phyloP scores from a whole-genome alignment of 164 flowering plant genomes.

The Macadamia tetraphylla region DNA sequence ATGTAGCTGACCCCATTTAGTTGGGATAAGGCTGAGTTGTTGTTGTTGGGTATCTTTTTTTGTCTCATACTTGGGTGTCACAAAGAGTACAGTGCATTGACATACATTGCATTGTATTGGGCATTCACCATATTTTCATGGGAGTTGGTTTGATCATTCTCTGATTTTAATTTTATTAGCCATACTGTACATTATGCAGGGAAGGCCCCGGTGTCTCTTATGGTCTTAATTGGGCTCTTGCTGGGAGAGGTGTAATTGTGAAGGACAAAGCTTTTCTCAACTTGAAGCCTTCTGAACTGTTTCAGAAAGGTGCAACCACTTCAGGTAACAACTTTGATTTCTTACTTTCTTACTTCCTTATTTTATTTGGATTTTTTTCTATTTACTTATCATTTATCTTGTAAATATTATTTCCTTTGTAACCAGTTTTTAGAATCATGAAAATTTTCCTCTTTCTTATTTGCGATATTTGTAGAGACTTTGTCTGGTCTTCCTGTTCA shows the following conservation, averaged over 20 bases:
- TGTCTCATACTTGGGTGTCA: no score
- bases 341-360: background rate
- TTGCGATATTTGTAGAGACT: constrained; percentile 23
- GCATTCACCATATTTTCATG: background rate
- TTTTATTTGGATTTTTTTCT: background rate
- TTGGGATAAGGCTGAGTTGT: no score
- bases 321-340: constrained; percentile 22
- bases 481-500: constrained; percentile 40
- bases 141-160: background rate
- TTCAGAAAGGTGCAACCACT: constrained; percentile 40
- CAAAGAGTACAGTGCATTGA: no score
- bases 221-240: constrained; percentile 53
- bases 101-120: background rate
- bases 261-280: constrained; percentile 50
- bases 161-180: constrained; percentile 7
- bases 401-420: background rate
- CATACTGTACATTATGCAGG: constrained; percentile 16
- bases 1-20: no score
- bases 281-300: constrained; percentile 40
- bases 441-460: background rate
- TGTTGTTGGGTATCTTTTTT: no score
- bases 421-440: background rate
- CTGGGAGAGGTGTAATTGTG: constrained; percentile 52
- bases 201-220: constrained; percentile 33
- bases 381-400: background rate